Percentiles rank a stretch among this genome's conserved stretches.
Evolutionary conservation across 768 basidiomycete genomes (phyloP).

Genomic region (Tricholoma furcatifolium): DNA sequence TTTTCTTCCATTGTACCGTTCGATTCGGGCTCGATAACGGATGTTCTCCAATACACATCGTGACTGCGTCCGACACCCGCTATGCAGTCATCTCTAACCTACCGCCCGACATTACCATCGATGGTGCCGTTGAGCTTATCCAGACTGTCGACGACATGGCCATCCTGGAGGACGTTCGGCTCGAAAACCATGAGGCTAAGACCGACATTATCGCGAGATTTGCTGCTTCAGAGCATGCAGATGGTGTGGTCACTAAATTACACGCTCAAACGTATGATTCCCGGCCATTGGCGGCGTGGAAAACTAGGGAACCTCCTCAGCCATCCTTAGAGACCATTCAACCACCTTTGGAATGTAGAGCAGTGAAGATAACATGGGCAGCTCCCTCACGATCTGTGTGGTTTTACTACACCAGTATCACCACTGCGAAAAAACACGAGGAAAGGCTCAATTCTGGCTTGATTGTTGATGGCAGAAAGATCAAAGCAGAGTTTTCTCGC

Average conservation of each 20-base stretch:
- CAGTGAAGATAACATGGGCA: conserved; percentile 45
- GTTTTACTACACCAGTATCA: conserved; percentile 42
- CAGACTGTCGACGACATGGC: conserved; percentile 29
- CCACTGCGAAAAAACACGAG: conserved; percentile 41
- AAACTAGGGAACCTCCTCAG: conserved; percentile 18
- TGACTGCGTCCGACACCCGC: conserved; percentile 34
- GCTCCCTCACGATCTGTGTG: conserved; percentile 42
- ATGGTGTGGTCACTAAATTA: conserved; percentile 31
- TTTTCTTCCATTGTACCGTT: conserved; percentile 26
- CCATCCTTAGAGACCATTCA: conserved; percentile 10
- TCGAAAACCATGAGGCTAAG: conserved; percentile 20
- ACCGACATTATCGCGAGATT: conserved; percentile 27
- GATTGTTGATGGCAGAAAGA: conserved; percentile 35
- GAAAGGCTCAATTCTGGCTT: conserved; percentile 34
- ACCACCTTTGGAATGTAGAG: conserved; percentile 19
- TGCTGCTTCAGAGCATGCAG: conserved; percentile 26
- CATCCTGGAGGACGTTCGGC: conserved; percentile 19
- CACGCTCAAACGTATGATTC: conserved; percentile 27
- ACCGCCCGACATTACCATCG: conserved; percentile 26
- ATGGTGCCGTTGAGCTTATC: conserved; percentile 31
- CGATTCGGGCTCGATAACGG: conserved; percentile 30
- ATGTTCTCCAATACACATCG: conserved; percentile 27
- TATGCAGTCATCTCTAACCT: conserved; percentile 39
- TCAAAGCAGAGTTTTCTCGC: conserved; percentile 38
- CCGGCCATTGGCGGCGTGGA: conserved; percentile 24